Conservation (phyloP, 176 grass and related monocot species). For the Ensete ventricosum region DNA sequence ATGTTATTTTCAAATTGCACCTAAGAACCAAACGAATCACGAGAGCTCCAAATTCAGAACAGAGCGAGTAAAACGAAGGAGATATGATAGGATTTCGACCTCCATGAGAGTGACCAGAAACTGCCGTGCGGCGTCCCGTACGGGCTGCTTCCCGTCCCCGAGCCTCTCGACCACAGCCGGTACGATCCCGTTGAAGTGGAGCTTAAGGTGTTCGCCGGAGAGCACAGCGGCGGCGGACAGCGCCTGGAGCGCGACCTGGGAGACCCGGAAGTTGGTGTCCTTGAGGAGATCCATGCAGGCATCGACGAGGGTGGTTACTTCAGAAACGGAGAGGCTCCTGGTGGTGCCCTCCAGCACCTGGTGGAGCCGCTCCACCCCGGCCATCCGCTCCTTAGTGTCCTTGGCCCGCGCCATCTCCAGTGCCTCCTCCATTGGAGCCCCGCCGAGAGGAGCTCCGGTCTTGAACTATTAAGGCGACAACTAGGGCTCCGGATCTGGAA, state of each 20-base stretch:
- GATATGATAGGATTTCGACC: constrained; percentile 21
- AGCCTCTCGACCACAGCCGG: constrained; percentile 67
- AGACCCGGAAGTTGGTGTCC: constrained; percentile 83
- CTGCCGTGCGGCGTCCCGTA: constrained; percentile 66
- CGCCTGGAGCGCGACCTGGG: constrained; percentile 72
- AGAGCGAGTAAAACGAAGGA: background rate
- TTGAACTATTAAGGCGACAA: background rate
- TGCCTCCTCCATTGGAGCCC: constrained; percentile 61
- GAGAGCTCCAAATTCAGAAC: background rate
- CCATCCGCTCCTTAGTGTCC: constrained; percentile 73
- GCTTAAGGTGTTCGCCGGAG: constrained; percentile 83
- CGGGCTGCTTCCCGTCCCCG: constrained; percentile 85
- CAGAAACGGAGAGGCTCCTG: constrained; percentile 35
- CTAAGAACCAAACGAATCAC: background rate
- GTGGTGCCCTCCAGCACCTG: constrained; percentile 60
- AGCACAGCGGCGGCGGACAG: constrained; percentile 71
- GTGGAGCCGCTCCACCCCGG: constrained; percentile 76
- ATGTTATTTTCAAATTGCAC: background rate
- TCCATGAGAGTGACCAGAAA: constrained; percentile 87
- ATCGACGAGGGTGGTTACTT: constrained; percentile 59
- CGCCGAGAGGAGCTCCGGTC: constrained; percentile 6
- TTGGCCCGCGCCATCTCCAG: constrained; percentile 72
- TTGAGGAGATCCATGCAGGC: constrained; percentile 68
- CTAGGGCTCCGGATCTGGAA: background rate
- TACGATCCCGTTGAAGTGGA: constrained; percentile 75